Conservation (phyloP, 768 basidiomycete genomes). For the Cystofilobasidium ferigula region DNA sequence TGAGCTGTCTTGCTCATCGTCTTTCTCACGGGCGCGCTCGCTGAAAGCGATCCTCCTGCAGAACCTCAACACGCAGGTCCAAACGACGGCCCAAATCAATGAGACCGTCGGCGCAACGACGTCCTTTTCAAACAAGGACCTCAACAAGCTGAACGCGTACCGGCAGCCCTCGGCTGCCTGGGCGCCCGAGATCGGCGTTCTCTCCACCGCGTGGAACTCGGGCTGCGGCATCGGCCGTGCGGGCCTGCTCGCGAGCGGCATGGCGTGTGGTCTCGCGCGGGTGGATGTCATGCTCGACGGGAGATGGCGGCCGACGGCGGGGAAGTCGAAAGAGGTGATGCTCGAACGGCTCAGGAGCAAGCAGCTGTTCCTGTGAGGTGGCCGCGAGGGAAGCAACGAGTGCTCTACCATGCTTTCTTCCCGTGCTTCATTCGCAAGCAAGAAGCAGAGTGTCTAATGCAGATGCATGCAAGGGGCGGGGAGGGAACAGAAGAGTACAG, state of each 20-base stretch:
- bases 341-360: not conserved
- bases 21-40: too few species aligned
- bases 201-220: conserved; percentile 70
- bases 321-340: not conserved
- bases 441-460: too few species aligned
- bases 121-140: conserved; percentile 38
- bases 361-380: not conserved
- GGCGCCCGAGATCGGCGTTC: conserved; percentile 65
- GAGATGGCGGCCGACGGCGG: conserved; percentile 45
- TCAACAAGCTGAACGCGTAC: conserved; percentile 39
- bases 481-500: too few species aligned
- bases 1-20: conserved; percentile 23
- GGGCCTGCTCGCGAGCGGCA: conserved; percentile 60
- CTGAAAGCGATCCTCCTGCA: not conserved
- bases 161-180: conserved; percentile 49
- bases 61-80: conserved; percentile 28
- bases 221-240: conserved; percentile 55
- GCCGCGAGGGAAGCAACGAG: too few species aligned
- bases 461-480: too few species aligned
- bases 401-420: too few species aligned
- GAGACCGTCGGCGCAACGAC: conserved; percentile 12
- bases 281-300: conserved; percentile 64
- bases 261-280: conserved; percentile 72
- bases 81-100: conserved; percentile 6
- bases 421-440: too few species aligned